Percentiles rank a stretch among this genome's conserved stretches.
These are phyloP conservation scores for Erucastrum elatum DNA, from an alignment of 345 rosid species.

Conservation along the genomic window DNA sequence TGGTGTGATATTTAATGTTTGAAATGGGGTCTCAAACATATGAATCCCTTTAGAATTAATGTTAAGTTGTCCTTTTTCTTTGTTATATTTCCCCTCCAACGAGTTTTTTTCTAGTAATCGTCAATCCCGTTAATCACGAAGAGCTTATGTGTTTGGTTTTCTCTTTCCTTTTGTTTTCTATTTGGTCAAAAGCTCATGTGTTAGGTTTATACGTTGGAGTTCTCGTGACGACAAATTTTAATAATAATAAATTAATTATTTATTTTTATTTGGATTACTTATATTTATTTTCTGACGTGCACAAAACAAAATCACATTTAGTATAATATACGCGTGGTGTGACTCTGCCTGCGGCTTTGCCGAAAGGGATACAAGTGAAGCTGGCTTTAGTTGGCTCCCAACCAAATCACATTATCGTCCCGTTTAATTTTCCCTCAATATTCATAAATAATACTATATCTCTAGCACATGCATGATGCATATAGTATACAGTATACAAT, in stretches of 20 bases:
- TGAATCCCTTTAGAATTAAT: background rate
- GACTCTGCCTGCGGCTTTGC: constrained; percentile 28
- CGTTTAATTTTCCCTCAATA: background rate
- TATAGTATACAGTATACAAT: background rate
- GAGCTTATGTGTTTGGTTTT: constrained; percentile 14
- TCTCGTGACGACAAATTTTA: constrained; percentile 1
- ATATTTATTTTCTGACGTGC: background rate
- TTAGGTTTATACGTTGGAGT: background rate
- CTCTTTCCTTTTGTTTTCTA: background rate
- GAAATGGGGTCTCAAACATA: constrained; percentile 16
- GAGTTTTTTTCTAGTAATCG: constrained; percentile 14
- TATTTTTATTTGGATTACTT: background rate
- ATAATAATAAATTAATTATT: background rate
- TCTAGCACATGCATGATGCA: constrained; percentile 14
- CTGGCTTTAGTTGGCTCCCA: constrained; percentile 34
- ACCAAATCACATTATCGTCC: constrained; percentile 22
- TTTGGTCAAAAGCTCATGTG: constrained; percentile 1
- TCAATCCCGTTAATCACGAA: constrained; percentile 24
- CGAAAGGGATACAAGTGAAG: constrained; percentile 24
- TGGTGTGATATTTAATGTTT: constrained; percentile 6
- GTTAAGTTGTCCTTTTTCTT: background rate
- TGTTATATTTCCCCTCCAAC: background rate
- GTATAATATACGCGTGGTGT: background rate
- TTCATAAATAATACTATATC: background rate
- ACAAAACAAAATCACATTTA: background rate